A percentile compares a stretch with the other conserved stretches of the same genome.
Conservation (phyloP, 805 yeast species). For the baker's yeast (Saccharomyces cerevisiae) region DNA sequence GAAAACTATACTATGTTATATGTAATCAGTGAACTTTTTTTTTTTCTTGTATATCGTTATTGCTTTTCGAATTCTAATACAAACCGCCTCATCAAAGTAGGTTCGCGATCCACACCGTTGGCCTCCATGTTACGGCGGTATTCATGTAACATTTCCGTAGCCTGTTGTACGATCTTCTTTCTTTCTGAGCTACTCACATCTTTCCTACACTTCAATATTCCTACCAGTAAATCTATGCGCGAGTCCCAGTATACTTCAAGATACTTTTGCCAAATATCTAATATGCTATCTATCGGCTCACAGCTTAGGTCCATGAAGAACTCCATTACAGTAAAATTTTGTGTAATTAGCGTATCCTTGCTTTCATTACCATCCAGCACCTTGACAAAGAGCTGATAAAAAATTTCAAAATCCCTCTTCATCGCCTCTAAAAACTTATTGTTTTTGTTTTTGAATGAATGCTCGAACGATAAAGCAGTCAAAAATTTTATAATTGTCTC, state of each 20-base stretch:
- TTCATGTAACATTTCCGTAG: constrained; percentile 4
- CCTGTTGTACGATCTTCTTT: constrained; percentile 17
- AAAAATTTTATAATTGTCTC: constrained; percentile 45
- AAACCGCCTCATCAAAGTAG: neutral
- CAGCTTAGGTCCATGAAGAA: constrained; percentile 50
- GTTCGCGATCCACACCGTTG: neutral
- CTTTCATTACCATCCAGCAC: constrained; percentile 32
- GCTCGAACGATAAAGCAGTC: constrained; percentile 36
- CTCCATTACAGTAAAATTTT: constrained; percentile 52
- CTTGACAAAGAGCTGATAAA: constrained; percentile 46
- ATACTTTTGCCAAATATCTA: constrained; percentile 53
- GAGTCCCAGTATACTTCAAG: constrained; percentile 66
- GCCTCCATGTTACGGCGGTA: neutral
- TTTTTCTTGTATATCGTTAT: neutral
- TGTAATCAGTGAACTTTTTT: neutral
- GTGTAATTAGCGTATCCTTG: constrained; percentile 34
- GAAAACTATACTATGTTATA: neutral
- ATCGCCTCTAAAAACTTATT: constrained; percentile 43
- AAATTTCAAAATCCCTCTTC: constrained; percentile 50
- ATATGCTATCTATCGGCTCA: constrained; percentile 38
- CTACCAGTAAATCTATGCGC: constrained; percentile 60
- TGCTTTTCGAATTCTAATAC: neutral
- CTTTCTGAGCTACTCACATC: constrained; percentile 29
- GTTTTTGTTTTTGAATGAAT: constrained; percentile 36
- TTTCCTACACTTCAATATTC: constrained; percentile 43